Evolutionary conservation across 257 asterid species (phyloP).

Genomic region (Solanum tacnaense): DNA sequence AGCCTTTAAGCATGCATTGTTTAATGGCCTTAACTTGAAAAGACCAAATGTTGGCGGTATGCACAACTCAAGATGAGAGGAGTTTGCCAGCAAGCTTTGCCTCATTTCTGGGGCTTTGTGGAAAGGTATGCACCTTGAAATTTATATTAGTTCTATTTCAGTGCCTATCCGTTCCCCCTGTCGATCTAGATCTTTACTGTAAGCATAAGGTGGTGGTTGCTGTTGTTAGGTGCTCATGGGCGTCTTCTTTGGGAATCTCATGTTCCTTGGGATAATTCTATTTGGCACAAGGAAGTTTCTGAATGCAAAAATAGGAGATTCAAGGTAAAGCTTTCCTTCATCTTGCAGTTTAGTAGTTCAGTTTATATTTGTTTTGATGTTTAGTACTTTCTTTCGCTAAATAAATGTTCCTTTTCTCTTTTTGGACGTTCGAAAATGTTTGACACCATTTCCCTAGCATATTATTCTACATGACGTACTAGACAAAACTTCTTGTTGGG

Average conservation of each 20-base stretch:
- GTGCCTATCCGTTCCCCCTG: not conserved
- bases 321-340: constrained; percentile 31
- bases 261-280: constrained; percentile 28
- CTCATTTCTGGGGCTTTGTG: constrained; percentile 26
- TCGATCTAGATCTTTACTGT: not conserved
- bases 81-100: constrained; percentile 15
- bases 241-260: constrained; percentile 43
- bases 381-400: not conserved
- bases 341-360: not conserved
- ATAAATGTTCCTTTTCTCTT: not conserved
- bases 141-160: not conserved
- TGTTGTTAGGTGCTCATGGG: constrained; percentile 39
- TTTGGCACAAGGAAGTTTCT: constrained; percentile 37
- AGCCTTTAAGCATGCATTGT: not conserved
- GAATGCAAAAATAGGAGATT: constrained; percentile 19
- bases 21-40: constrained; percentile 34
- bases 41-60: constrained; percentile 51
- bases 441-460: not conserved
- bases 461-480: not conserved
- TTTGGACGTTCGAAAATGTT: not conserved
- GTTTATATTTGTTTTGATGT: not conserved
- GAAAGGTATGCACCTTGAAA: constrained; percentile 35
- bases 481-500: not conserved
- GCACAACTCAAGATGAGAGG: constrained; percentile 26
- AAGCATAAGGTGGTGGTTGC: not conserved